Evolutionary conservation across 805 yeast species (phyloP).

Genomic region (Hyphopichia homilentoma): DNA sequence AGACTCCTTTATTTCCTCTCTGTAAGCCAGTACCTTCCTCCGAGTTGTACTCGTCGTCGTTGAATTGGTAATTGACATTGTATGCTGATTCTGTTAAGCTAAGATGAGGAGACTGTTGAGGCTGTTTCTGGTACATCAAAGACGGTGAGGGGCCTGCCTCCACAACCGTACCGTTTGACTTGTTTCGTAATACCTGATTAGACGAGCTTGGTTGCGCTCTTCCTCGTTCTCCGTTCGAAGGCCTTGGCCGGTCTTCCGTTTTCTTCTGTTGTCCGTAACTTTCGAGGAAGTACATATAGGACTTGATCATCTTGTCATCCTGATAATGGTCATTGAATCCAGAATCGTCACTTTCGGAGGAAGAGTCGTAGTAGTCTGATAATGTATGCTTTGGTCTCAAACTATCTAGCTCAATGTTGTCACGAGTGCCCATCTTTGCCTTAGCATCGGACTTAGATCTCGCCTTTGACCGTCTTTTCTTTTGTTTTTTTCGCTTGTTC

Average conservation of each 20-base stretch:
- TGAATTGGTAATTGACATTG: constrained; percentile 21
- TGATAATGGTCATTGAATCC: constrained; percentile 42
- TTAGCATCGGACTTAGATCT: constrained; percentile 6
- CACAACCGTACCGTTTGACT: background rate
- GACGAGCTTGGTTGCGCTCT: constrained; percentile 1
- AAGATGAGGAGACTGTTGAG: constrained; percentile 2
- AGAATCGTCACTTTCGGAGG: constrained; percentile 24
- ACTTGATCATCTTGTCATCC: constrained; percentile 88
- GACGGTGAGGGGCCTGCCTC: constrained; percentile 15
- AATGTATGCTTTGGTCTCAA: constrained; percentile 7
- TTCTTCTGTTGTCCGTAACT: constrained; percentile 50
- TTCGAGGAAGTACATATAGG: constrained; percentile 82
- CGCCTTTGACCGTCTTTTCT: constrained; percentile 9
- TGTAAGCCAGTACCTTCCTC: constrained; percentile 25
- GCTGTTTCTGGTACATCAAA: constrained; percentile 8
- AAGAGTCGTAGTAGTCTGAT: constrained; percentile 8
- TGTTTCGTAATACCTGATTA: background rate
- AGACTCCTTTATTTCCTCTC: constrained; percentile 47
- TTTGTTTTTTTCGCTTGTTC: constrained; percentile 16
- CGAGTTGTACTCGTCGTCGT: constrained; percentile 20
- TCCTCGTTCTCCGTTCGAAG: too few species aligned
- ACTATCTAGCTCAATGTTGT: constrained; percentile 13
- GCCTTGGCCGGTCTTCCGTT: background rate
- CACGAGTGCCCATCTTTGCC: constrained; percentile 7
- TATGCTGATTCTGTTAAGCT: constrained; percentile 23